Evolutionary conservation across 2,329 filamentous ascomycete species (phyloP).

Genomic region (Periglandula ipomoeae): DNA sequence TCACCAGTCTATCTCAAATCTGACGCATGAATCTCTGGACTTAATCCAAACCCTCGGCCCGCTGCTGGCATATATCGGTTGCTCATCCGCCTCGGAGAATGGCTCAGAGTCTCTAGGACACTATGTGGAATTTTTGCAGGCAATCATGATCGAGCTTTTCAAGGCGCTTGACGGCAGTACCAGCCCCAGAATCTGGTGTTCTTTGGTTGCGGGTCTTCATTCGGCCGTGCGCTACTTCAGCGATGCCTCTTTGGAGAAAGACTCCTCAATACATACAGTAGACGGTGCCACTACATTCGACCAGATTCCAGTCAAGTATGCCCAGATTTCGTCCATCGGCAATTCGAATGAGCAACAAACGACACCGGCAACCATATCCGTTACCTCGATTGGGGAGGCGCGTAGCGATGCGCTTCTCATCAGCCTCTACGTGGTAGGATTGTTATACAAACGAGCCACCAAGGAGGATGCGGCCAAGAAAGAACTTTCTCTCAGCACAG

Average conservation of each 20-base stretch:
- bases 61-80: conserved; percentile 40
- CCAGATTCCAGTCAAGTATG: conserved; percentile 18
- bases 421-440: conserved; percentile 27
- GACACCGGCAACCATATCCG: conserved; percentile 5
- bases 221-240: conserved; percentile 26
- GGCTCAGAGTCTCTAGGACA: conserved; percentile 24
- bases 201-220: conserved; percentile 28
- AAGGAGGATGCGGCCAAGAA: conserved; percentile 13
- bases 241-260: conserved; percentile 27
- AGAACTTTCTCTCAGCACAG: conserved; percentile 22
- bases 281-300: conserved; percentile 5
- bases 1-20: conserved; percentile 14
- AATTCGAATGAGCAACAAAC: neutral
- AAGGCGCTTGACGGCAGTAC: conserved; percentile 24
- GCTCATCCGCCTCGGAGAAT: conserved; percentile 24
- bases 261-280: conserved; percentile 14
- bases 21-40: conserved; percentile 14
- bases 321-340: conserved; percentile 16
- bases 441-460: conserved; percentile 33
- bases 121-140: conserved; percentile 29
- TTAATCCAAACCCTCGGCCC: conserved; percentile 29
- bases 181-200: conserved; percentile 26
- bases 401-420: conserved; percentile 28
- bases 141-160: conserved; percentile 26
- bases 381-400: conserved; percentile 18